A percentile compares a stretch with the other conserved stretches of the same genome.
These are phyloP conservation scores for Pichia occidentalis DNA, from an alignment of 805 yeast species.

Conservation along the genomic window DNA sequence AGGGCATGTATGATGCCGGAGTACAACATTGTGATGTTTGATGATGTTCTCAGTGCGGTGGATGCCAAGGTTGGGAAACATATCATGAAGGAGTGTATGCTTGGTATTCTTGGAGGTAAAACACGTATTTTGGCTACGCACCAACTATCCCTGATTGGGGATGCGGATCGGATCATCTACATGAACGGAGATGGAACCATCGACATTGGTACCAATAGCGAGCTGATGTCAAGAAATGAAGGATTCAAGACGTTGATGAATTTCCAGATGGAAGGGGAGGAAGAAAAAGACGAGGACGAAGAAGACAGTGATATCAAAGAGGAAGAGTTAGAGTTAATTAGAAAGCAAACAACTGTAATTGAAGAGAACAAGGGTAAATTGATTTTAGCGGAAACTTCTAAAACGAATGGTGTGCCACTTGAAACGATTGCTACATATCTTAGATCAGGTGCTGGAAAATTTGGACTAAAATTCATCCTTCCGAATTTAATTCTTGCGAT, in stretches of 20 bases:
- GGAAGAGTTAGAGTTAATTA: slow-evolving; percentile 19
- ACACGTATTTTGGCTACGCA: slow-evolving; percentile 80
- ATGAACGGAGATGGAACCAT: slow-evolving; percentile 56
- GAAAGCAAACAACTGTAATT: slow-evolving; percentile 20
- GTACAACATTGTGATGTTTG: slow-evolving; percentile 60
- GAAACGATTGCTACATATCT: slow-evolving; percentile 46
- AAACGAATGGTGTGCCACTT: slow-evolving; percentile 34
- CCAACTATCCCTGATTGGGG: slow-evolving; percentile 61
- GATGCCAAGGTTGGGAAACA: slow-evolving; percentile 84
- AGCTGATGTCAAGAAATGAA: slow-evolving; percentile 38
- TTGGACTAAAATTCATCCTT: slow-evolving; percentile 28
- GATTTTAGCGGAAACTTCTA: slow-evolving; percentile 28
- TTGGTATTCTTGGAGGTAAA: slow-evolving; percentile 45
- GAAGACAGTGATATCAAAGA: slow-evolving; percentile 24
- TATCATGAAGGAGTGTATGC: slow-evolving; percentile 62
- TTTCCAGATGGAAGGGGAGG: slow-evolving; percentile 21
- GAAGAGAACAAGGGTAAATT: slow-evolving; percentile 29
- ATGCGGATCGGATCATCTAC: slow-evolving; percentile 64
- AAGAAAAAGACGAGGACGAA: neutral
- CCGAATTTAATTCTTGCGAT: slow-evolving; percentile 17
- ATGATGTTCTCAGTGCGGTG: slow-evolving; percentile 79
- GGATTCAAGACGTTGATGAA: slow-evolving; percentile 49
- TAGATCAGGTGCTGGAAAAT: slow-evolving; percentile 48
- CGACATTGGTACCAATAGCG: slow-evolving; percentile 53
- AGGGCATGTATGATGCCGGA: slow-evolving; percentile 30